Evolutionary conservation across 306 rosid species (phyloP).

Genomic region (Lupinus albus): DNA sequence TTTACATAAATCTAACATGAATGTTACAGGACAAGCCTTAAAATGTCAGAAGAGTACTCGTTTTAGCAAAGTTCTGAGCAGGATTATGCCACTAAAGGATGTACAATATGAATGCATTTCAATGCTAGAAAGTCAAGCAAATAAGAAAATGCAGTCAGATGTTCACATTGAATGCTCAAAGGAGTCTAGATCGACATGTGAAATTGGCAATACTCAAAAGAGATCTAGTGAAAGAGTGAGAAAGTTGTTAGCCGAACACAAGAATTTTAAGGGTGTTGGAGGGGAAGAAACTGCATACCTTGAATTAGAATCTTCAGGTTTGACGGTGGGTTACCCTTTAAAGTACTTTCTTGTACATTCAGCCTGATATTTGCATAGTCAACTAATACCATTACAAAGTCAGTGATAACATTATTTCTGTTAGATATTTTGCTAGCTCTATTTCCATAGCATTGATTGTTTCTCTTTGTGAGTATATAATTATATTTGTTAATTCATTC

Average conservation of each 20-base stretch:
- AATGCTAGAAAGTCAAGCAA: slow-evolving; percentile 34
- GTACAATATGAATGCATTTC: slow-evolving; percentile 22
- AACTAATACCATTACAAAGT: neutral
- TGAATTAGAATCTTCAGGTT: slow-evolving; percentile 38
- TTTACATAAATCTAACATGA: neutral
- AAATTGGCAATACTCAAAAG: slow-evolving; percentile 32
- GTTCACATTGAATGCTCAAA: slow-evolving; percentile 25
- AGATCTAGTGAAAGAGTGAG: slow-evolving; percentile 48
- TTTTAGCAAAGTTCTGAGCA: slow-evolving; percentile 35
- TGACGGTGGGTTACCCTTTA: slow-evolving; percentile 47
- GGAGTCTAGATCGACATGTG: slow-evolving; percentile 24
- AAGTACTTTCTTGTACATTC: slow-evolving; percentile 23
- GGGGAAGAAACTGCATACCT: slow-evolving; percentile 33
- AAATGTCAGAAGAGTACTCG: slow-evolving; percentile 30
- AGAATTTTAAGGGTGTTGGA: slow-evolving; percentile 27
- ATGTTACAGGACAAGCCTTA: slow-evolving; percentile 28
- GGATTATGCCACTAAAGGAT: slow-evolving; percentile 34
- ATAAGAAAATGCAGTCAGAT: slow-evolving; percentile 10
- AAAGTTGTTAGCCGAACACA: slow-evolving; percentile 20
- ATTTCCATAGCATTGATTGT: slow-evolving; percentile 21
- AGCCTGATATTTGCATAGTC: slow-evolving; percentile 27
- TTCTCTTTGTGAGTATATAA: slow-evolving; percentile 24
- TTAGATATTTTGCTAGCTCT: slow-evolving; percentile 18
- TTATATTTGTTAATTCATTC: slow-evolving; percentile 22
- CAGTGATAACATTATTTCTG: slow-evolving; percentile 13